phyloP scores from a whole-genome alignment of 306 rosid genomes.

The Fragaria nilgerrensis region DNA sequence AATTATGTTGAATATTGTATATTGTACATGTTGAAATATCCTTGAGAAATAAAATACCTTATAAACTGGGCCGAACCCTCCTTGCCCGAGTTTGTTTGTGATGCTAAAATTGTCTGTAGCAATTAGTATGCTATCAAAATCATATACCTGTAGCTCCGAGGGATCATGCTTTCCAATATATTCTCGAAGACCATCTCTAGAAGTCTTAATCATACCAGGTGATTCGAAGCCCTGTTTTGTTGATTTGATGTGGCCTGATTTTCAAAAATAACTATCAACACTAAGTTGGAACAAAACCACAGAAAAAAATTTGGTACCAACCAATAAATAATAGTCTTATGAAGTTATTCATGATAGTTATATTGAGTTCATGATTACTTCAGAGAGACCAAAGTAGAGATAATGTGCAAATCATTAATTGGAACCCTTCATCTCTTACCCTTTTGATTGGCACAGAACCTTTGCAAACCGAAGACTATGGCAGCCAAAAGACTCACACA shows the following conservation, averaged over 20 bases:
- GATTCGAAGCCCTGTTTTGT: not conserved
- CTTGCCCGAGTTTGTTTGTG: not conserved
- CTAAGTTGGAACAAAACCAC: no score
- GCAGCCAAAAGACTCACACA: not conserved
- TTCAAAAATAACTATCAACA: no score
- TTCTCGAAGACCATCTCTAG: not conserved
- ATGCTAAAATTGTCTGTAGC: not conserved
- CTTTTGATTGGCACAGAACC: not conserved
- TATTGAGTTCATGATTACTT: no score
- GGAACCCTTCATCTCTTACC: conserved; percentile 1
- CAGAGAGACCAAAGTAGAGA: not conserved
- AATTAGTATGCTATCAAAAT: not conserved
- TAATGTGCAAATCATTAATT: no score
- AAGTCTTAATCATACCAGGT: not conserved
- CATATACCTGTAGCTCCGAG: not conserved
- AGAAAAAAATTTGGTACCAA: no score
- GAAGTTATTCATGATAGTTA: not conserved
- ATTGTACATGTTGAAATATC: not conserved
- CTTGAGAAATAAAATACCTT: not conserved
- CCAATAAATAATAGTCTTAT: not conserved
- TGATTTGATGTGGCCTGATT: not conserved
- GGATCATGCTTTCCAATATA: not conserved
- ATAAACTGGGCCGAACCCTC: conserved; percentile 19
- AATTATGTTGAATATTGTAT: not conserved
- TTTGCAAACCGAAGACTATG: not conserved